Conservation (phyloP, 164 flowering plant genomes). For the Tinospora cordifolia region DNA sequence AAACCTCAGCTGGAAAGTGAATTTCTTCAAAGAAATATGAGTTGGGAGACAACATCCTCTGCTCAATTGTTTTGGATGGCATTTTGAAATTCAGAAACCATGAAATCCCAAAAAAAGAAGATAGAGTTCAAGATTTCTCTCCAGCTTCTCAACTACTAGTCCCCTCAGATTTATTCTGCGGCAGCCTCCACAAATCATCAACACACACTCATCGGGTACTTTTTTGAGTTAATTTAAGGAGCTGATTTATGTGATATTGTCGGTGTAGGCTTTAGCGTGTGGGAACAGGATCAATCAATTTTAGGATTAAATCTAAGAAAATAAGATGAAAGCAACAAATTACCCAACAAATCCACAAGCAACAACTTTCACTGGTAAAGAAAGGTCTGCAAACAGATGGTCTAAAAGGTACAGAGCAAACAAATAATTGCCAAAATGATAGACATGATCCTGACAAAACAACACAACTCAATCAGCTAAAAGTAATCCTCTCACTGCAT, state of each 20-base stretch:
- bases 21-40: slow-evolving; percentile 37
- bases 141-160: not conserved
- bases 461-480: too few relatives aligned
- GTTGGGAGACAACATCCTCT: slow-evolving; percentile 33
- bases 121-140: slow-evolving; percentile 4
- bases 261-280: too few relatives aligned
- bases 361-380: too few relatives aligned
- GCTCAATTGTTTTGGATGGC: slow-evolving; percentile 47
- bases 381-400: too few relatives aligned
- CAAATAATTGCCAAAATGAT: too few relatives aligned
- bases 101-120: slow-evolving; percentile 11
- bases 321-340: too few relatives aligned
- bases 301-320: too few relatives aligned
- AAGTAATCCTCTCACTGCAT: not conserved
- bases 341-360: too few relatives aligned
- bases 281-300: too few relatives aligned
- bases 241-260: too few relatives aligned
- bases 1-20: slow-evolving; percentile 42
- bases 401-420: too few relatives aligned
- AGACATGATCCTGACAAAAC: too few relatives aligned
- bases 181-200: not conserved
- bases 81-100: slow-evolving; percentile 18
- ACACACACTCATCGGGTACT: not conserved
- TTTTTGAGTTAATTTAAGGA: not conserved
- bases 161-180: not conserved